Evolutionary conservation across 2,329 filamentous ascomycete genomes (phyloP).

Genomic region (Dactylellina cionopaga): DNA sequence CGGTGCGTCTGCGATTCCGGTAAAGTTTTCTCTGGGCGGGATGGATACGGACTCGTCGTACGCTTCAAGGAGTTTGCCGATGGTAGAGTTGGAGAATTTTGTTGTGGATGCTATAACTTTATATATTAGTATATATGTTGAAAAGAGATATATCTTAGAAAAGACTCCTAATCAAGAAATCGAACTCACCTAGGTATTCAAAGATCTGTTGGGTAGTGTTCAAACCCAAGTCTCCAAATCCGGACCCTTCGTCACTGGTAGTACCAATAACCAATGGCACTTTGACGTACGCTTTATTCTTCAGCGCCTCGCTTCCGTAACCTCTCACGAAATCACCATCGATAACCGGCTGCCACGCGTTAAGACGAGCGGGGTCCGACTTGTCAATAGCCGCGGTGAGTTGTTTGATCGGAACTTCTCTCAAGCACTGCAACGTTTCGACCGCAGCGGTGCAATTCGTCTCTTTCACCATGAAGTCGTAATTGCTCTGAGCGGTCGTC

Average conservation of each 20-base stretch:
- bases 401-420: constrained; percentile 68
- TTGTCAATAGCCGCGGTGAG: constrained; percentile 68
- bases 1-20: neutral
- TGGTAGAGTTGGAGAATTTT: neutral
- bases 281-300: constrained; percentile 69
- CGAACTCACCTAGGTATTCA: neutral
- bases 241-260: constrained; percentile 73
- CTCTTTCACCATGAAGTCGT: constrained; percentile 70
- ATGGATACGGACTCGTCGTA: constrained; percentile 4
- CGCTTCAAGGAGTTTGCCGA: neutral
- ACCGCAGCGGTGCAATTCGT: constrained; percentile 69
- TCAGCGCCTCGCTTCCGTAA: constrained; percentile 67
- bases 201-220: neutral
- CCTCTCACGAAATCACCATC: constrained; percentile 69
- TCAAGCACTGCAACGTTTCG: constrained; percentile 75
- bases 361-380: too few species aligned
- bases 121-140: too few species aligned
- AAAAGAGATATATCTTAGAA: too few species aligned
- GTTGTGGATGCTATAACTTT: neutral
- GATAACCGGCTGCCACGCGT: constrained; percentile 60
- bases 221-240: constrained; percentile 60
- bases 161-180: too few species aligned
- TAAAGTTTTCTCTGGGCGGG: constrained; percentile 5
- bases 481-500: constrained; percentile 70
- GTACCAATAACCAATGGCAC: constrained; percentile 72